Conservation (phyloP, 2,329 filamentous ascomycete genomes). For the Pezicula neosporulosa region DNA sequence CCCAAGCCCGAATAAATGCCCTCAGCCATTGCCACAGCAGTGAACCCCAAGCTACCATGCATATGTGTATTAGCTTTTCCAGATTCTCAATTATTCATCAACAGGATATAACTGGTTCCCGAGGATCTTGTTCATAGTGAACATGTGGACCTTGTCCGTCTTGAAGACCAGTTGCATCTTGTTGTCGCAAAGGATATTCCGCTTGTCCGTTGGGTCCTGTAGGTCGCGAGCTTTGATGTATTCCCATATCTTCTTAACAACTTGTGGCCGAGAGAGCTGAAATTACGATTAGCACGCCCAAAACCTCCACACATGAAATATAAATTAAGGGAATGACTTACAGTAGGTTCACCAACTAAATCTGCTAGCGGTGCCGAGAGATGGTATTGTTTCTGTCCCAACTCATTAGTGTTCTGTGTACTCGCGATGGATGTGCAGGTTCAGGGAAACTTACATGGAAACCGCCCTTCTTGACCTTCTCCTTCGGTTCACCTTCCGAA, state of each 20-base stretch:
- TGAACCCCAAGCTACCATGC: too few relatives aligned
- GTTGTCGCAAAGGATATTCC: constrained; percentile 91
- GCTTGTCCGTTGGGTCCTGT: constrained; percentile 87
- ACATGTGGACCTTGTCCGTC: constrained; percentile 91
- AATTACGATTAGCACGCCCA: constrained; percentile 4
- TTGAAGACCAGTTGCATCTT: constrained; percentile 91
- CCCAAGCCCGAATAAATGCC: too few relatives aligned
- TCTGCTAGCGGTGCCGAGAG: constrained; percentile 68
- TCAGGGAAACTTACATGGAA: constrained; percentile 67
- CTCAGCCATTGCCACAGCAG: too few relatives aligned
- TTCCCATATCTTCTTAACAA: constrained; percentile 94
- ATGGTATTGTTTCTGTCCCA: constrained; percentile 62
- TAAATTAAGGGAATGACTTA: constrained; percentile 33
- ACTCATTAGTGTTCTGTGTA: neutral
- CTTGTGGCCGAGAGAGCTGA: constrained; percentile 87
- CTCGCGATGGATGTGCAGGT: neutral
- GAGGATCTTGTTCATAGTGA: constrained; percentile 97
- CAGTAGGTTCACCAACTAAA: constrained; percentile 66
- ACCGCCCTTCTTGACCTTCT: constrained; percentile 74
- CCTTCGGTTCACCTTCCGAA: constrained; percentile 55
- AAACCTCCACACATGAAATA: neutral
- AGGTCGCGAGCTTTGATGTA: constrained; percentile 87
- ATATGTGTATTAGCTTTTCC: too few relatives aligned
- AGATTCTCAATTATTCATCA: constrained; percentile 50
- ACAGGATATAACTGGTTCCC: constrained; percentile 84